Conservation (phyloP, 306 rosid genomes). For the Notholithocarpus densiflorus region DNA sequence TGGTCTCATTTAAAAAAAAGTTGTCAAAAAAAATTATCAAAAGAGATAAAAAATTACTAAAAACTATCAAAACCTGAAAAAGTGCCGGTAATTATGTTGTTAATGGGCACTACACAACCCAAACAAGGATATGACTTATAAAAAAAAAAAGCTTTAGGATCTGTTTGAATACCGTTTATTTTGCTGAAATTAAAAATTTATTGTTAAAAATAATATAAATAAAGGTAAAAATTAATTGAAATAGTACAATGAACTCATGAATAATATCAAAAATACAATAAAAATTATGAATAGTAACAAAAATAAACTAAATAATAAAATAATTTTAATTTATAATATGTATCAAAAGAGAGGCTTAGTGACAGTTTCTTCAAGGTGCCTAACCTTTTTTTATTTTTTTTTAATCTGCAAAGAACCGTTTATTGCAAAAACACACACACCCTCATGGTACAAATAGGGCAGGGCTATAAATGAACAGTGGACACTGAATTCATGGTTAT, state of each 20-base stretch:
- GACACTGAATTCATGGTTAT: slow-evolving; percentile 70
- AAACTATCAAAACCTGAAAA: no score
- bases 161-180: rapidly evolving
- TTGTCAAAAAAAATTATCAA: no score
- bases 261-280: no score
- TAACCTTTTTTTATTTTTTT: background rate
- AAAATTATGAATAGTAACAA: rapidly evolving
- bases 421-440: background rate
- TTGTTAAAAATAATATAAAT: rapidly evolving
- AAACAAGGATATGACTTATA: background rate
- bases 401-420: background rate
- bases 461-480: slow-evolving; percentile 26
- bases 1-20: no score
- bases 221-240: no score
- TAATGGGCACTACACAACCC: no score
- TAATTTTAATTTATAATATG: no score
- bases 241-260: rapidly evolving
- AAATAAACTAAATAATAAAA: no score
- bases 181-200: rapidly evolving
- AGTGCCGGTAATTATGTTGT: no score
- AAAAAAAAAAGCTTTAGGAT: no score
- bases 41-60: no score
- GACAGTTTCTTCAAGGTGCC: slow-evolving; percentile 17
- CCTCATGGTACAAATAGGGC: background rate
- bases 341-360: no score